Evolutionary conservation across 2,329 filamentous ascomycete species (phyloP), one percentile per base, ranked within the genome.

Genomic region (Ophiosphaerella herpotricha): DNA sequence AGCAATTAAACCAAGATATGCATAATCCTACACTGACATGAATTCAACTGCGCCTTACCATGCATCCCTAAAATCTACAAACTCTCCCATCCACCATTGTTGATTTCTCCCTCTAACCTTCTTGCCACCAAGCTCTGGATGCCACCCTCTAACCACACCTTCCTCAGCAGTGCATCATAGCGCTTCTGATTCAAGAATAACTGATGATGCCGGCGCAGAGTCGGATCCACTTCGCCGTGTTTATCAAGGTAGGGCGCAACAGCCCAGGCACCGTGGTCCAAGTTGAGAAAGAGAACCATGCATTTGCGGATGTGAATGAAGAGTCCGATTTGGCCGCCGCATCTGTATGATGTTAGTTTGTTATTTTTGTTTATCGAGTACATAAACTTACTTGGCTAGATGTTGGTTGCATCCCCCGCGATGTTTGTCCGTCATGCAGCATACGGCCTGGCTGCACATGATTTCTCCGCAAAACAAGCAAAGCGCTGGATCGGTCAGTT

Each of bases 261-360:
- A 57, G 88, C 87, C 78, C 89, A 99, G 23, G 89, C 91, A 34
- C 94, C 94, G 39, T 89, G 89, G 29, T 81, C 79, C 52, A 87
- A 85, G 75, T 96, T 91, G 47, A 96, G 79, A 73, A 96, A 96
- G 52, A 96, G 85, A 35, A 96, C 86, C 61, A 88, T 90, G 77
- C 95, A 97, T 77, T 97, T 97, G 60, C 94, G 89, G 62, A 99
- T 93, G 72, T 96, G 96, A 73, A 99, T 88, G 77, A 95, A 97
- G 31, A 97, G 79, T n/a, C 94, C 94, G 40, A 96, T 86, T 62
- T 91, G 91, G 55, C 86, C 85, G 68, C 94, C 91, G 73, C 93
- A 97, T 64, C 90, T 95, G 47, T 34, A 0, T 29, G 3, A 18
- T 34, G 39, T 53, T 45, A 50, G 44, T 44, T 47, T 41, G 29